Conservation (phyloP, 805 yeast genomes). For the Starmerella vaccinii region DNA sequence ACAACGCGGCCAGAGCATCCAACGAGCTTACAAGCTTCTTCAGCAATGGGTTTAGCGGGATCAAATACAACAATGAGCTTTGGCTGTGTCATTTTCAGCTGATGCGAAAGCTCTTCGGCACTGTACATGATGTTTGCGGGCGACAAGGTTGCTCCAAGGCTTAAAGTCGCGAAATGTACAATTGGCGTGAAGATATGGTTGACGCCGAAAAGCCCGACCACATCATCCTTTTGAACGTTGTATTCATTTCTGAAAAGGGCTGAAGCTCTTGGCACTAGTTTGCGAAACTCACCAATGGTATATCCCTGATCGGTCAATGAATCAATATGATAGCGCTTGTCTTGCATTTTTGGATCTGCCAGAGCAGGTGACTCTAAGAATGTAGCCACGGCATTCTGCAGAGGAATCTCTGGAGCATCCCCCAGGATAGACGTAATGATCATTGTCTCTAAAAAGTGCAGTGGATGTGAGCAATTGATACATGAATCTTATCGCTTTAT, state of each 20-base stretch:
- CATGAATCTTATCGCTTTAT: no score
- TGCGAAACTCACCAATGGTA: conserved; percentile 16
- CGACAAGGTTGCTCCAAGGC: conserved; percentile 28
- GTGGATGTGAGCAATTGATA: not conserved
- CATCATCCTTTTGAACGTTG: conserved; percentile 25
- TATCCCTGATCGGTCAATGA: conserved; percentile 22
- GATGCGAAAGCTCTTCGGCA: conserved; percentile 29
- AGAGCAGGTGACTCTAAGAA: conserved; percentile 4
- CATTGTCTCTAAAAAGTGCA: not conserved
- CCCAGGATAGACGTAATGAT: conserved; percentile 5
- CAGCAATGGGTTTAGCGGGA: conserved; percentile 9
- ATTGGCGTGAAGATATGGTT: conserved; percentile 28
- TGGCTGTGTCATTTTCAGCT: conserved; percentile 23
- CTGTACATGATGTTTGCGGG: conserved; percentile 32
- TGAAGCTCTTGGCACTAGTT: conserved; percentile 20
- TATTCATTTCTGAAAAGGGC: conserved; percentile 21
- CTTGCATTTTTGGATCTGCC: not conserved
- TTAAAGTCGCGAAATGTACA: conserved; percentile 27
- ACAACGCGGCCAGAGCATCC: not conserved
- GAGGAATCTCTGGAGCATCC: not conserved
- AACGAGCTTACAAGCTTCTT: conserved; percentile 14
- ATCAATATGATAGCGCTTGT: conserved; percentile 16
- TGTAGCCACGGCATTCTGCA: conserved; percentile 10
- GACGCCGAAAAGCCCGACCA: conserved; percentile 27
- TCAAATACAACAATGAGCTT: conserved; percentile 20